Conservation (phyloP, 2,329 filamentous ascomycete genomes). For the Fusarium nanum region DNA sequence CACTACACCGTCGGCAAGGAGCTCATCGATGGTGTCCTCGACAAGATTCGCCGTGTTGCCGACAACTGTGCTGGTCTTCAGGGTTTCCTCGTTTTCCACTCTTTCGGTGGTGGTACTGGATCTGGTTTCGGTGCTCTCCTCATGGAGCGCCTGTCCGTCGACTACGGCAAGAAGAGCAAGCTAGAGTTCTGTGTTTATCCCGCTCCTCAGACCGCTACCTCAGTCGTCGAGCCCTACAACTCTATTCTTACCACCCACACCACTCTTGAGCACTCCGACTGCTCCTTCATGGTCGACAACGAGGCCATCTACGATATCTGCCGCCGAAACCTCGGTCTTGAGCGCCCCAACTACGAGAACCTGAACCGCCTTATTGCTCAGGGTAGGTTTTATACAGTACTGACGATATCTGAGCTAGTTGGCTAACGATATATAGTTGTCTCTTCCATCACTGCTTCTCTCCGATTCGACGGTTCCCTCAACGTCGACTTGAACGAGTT, state of each 20-base stretch:
- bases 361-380: constrained; percentile 98
- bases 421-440: constrained; percentile 72
- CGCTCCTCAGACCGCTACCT: constrained; percentile 94
- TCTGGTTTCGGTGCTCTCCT: constrained; percentile 98
- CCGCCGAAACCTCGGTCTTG: constrained; percentile 95
- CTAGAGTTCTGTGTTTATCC: constrained; percentile 99
- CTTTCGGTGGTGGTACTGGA: constrained; percentile 97
- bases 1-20: constrained; percentile 99
- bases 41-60: constrained; percentile 97
- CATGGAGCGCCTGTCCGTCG: constrained; percentile 98
- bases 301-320: constrained; percentile 99
- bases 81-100: constrained; percentile 99
- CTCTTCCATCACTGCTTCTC: constrained; percentile 96
- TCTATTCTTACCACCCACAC: constrained; percentile 99
- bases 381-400: constrained; percentile 63
- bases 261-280: constrained; percentile 99
- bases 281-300: constrained; percentile 99
- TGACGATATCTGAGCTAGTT: background rate
- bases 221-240: constrained; percentile 99
- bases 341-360: constrained; percentile 98
- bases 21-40: constrained; percentile 96
- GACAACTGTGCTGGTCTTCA: constrained; percentile 98
- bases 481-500: constrained; percentile 99
- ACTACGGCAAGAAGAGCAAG: constrained; percentile 99
- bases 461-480: constrained; percentile 97